Base-by-base conservation (phyloP, 257 asterid species). In the Hygrophila difformis region DNA sequence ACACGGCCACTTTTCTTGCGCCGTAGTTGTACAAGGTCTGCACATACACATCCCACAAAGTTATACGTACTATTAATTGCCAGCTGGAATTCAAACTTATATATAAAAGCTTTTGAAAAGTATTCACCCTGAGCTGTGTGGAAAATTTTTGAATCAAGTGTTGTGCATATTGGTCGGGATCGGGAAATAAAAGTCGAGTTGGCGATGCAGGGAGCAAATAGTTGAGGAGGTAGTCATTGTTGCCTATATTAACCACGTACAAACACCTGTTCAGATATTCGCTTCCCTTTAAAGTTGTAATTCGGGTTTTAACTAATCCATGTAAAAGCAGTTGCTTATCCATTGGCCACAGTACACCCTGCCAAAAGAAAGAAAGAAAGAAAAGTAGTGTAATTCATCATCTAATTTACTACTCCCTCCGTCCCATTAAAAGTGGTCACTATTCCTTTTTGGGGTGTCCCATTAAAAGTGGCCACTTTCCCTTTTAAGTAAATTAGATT, bases 191-290 rank as follows among this genome's bases (percentile, higher is more conserved):
- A 12, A n/a, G n/a, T 9, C 74, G 56, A 1, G 70, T 8, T 3
- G 21, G 11, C 17, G 69, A 69, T 11, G 33, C 3, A 4, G 72
- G 69, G 20, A 51, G 0, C 8, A 44, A 67, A 49, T 79, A 83
- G 45, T 76, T 74, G 72, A 71, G 74, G 1, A 76, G 43, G 58
- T 83, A 83, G 36, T 79, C 94, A 16, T 79, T 69, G 50, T 70
- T 76, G 2, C 94, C 94, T 0, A 69, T 71, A 29, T 66, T 57
- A 3, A 79, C 76, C 5, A 47, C 49, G 47, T 74, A 83, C 10
- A 76, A 20, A 28, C 94, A 83, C 36, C 42, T 39, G n/a, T 40
- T 41, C 1, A 79, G 73, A 24, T 72, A 50, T 0, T 39, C 15
- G 2, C 51, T 19, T 1, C 31, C 8, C 8, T 26, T 5, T 26